phyloP scores from a whole-genome alignment of 192 early-diverging fungal species.

The Backusella tarrabulga region DNA sequence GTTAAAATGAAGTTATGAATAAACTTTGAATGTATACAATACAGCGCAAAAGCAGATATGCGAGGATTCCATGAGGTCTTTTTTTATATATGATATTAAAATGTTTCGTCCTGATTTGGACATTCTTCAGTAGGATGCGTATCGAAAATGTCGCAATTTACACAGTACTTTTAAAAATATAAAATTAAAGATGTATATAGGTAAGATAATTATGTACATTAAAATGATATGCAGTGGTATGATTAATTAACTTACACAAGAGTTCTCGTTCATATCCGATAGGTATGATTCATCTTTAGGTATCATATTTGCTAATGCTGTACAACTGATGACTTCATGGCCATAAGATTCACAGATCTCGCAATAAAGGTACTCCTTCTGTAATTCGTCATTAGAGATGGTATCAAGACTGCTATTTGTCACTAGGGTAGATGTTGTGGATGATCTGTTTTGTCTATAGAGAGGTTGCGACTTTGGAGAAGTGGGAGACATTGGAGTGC shows the following conservation, averaged over 20 bases:
- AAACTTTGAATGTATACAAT: neutral
- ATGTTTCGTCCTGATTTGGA: conserved; percentile 70
- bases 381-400: neutral
- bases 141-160: conserved; percentile 71
- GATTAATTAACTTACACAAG: neutral
- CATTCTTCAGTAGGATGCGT: conserved; percentile 70
- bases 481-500: neutral
- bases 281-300: neutral
- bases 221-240: neutral
- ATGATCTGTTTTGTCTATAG: neutral
- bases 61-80: neutral
- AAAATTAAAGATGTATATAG: neutral
- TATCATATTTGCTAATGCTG: conserved; percentile 20
- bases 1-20: neutral
- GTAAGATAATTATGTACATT: neutral
- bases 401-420: conserved; percentile 2
- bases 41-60: neutral
- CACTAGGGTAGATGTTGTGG: neutral
- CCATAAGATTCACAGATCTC: conserved; percentile 66
- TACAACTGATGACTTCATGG: conserved; percentile 62
- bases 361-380: conserved; percentile 50
- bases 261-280: neutral
- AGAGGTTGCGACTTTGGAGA: neutral
- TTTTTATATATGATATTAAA: conserved; percentile 32
- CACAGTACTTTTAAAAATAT: conserved; percentile 55